Conservation (phyloP, 306 rosid species). For the Styphnolobium japonicum region DNA sequence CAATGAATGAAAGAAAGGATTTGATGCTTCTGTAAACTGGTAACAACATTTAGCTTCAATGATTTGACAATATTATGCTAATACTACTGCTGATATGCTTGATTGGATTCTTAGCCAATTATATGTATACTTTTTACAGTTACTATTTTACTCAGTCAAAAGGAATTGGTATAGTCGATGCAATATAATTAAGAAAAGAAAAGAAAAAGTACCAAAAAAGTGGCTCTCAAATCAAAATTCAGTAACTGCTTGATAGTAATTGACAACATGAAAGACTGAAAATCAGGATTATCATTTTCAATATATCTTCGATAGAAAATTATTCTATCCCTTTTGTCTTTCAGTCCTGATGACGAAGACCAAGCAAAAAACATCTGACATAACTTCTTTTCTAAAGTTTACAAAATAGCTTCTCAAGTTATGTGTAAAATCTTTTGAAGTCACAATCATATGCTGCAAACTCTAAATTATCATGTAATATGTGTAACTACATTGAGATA, state of each 20-base stretch:
- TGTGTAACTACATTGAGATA: too few relatives aligned
- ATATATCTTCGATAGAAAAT: background rate
- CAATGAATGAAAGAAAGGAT: too few relatives aligned
- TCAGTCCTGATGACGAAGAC: background rate
- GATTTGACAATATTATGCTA: too few relatives aligned
- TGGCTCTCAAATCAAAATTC: background rate
- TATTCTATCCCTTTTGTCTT: background rate
- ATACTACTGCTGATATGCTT: too few relatives aligned
- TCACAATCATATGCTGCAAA: background rate
- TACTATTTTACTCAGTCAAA: too few relatives aligned
- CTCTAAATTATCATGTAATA: too few relatives aligned
- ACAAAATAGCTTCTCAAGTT: background rate
- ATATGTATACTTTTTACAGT: background rate
- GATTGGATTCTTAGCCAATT: too few relatives aligned
- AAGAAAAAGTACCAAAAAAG: background rate
- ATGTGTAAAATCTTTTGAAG: background rate
- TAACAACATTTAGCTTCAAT: too few relatives aligned
- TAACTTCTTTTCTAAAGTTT: background rate
- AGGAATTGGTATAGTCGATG: background rate
- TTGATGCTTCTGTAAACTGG: too few relatives aligned
- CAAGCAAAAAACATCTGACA: background rate
- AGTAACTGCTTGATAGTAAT: background rate
- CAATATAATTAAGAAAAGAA: too few relatives aligned
- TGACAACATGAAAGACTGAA: background rate
- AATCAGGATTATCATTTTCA: background rate